Evolutionary conservation across 768 basidiomycete species (phyloP), one percentile per base, ranked within the genome.

Genomic region (Tylopilus felleus): DNA sequence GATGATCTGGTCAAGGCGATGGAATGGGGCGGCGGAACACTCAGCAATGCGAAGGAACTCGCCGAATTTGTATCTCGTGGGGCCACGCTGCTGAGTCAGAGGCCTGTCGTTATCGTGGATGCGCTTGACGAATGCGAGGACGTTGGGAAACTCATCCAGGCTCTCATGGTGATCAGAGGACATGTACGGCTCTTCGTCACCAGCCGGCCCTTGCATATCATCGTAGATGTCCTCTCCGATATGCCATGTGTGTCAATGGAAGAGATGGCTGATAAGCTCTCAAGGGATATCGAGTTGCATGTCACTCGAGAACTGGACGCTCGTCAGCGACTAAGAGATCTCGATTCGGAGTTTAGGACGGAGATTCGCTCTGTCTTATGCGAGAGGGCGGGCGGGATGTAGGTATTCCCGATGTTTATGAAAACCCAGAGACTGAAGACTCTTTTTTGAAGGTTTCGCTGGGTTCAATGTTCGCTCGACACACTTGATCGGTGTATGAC

Each of bases 81-180:
- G 1, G 36, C 53, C 1, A 8, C 10, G 8, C 16, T 39, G 1
- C 22, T 1, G 10, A 8, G 0, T 16, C 49, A 28, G 23, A 35
- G 25, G 19, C 52, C 50, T 25, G 2, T 46, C 22, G 36, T 55
- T 4, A 8, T 55, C 2, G 49, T 55, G 3, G 53, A 55, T 52
- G 54, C 49, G 4, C 54, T 55, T 13, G 53, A 55, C 12, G 54
- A 55, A 28, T 55, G 50, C 29, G 27, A 41, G 4, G 44, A 55
- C 12, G 13, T 46, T 19, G 27, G 8, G 10, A n/a, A 16, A 1
- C 50, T 55, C 0, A 14, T 55, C 5, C 35, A 40, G 42, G 41
- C 48, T 39, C 54, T 55, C 21, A 40, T 27, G 21, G 22, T 19
- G n/a, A 16, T 51, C 43, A 55, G 12, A 5, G 10, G n/a, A 3